A percentile compares a stretch with the other conserved stretches of the same genome.
phyloP scores from a whole-genome alignment of 441 rosid species.

The Capsella rubella region DNA sequence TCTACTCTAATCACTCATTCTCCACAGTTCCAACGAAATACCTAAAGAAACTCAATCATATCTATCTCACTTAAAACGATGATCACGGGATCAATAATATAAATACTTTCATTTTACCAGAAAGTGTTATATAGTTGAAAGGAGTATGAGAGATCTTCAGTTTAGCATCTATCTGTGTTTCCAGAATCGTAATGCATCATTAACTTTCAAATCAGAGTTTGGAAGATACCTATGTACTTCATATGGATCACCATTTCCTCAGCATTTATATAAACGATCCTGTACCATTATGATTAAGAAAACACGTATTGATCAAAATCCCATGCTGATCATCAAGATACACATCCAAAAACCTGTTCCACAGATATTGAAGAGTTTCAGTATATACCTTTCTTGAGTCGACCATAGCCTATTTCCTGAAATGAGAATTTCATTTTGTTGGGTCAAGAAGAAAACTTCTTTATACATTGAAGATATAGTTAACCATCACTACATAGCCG shows the following conservation, averaged over 20 bases:
- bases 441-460: slow-evolving; percentile 23
- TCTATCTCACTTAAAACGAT: background rate
- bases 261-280: no score
- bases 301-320: no score
- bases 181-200: background rate
- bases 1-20: background rate
- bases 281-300: no score
- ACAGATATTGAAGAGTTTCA: no score
- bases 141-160: background rate
- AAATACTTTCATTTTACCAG: background rate
- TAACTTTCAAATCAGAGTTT: background rate
- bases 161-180: background rate
- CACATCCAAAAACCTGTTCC: no score
- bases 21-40: background rate
- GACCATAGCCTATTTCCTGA: slow-evolving; percentile 59
- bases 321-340: no score
- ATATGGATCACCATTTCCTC: no score
- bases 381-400: slow-evolving; percentile 48
- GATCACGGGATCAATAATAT: background rate
- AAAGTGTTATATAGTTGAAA: background rate
- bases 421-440: slow-evolving; percentile 2
- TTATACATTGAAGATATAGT: slow-evolving; percentile 36
- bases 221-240: no score
- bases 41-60: background rate
- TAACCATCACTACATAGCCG: slow-evolving; percentile 7